Base-by-base conservation (phyloP, 495 filamentous ascomycete species). In the Venustampulla echinocandica region DNA sequence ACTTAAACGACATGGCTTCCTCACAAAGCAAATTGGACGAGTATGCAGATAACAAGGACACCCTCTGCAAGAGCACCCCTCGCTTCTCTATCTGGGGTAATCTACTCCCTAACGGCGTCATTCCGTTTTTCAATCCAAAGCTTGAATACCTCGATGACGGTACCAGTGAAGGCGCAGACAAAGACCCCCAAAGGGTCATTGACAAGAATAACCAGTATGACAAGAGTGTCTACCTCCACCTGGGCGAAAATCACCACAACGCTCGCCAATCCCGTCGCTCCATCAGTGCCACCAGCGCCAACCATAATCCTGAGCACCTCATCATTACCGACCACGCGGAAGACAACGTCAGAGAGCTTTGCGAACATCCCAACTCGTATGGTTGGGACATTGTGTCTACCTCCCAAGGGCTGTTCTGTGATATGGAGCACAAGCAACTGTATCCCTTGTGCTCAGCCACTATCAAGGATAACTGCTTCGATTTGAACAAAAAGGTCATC, bases 301-400 rank as follows among this genome's bases (percentile, higher is more conserved):
- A 30, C 27, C 27, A 30, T 30, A 13, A 30, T 30, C 27, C 27
- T 7, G 6, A 6, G 13, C 27, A 30, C 27, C 27, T 30, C 13
- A 13, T 30, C 7, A 30, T 30, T 13, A 30, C 27, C 13, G 27
- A 30, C 6, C 6, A 7, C 7, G 27, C 6, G 7, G 27, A 21
- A n/a, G 3, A 20, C 4, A 23, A 25, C 22, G 46, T 32, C n/a
- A 22, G 22, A 4, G 46, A 48, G 19, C n/a, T 48, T 18, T 48
- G 46, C 21, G 46, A 48, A 36, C 35, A 44, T 25, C 36, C 36
- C 11, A 48, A 44, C 30, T 48, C 46, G n/a, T 41, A 40, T 39
- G 46, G 46, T 28, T 41, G 34, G 33, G 46, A 48, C 22, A 10
- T 48, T n/a, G 35, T 48, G 1, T 48, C 46, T 3, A 48, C 21